Base-by-base conservation (phyloP, 371 early-diverging fungal genomes). In the Actinomortierella ambigua region DNA sequence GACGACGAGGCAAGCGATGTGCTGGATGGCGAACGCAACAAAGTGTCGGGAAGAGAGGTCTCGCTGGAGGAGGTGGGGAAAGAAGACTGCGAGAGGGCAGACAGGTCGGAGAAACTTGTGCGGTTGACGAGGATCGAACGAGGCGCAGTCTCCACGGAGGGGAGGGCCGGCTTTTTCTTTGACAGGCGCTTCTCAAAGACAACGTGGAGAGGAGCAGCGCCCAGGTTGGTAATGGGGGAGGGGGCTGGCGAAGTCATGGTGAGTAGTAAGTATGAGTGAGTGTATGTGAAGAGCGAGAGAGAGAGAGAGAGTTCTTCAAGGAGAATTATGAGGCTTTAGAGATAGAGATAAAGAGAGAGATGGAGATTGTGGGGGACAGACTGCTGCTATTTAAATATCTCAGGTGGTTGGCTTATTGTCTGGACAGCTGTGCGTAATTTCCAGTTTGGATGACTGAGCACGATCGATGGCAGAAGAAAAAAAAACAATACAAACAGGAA, bases 171-270 rank as follows among this genome's bases (percentile, higher is more conserved):
- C 42, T 65, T 70, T 28, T 20, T 22, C 28, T 56, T 57, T 50
- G 70, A 65, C 22, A 70, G 53, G 29, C 55, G 61, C 49, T 65
- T 70, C 42, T 70, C 70, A 43, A 58, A 70, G 53, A 70, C 65
- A 23, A 57, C 41, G 34, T 58, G 42, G 43, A 70, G 65, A 40
- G 70, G 62, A 9, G 62, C 53, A 7, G 69, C 39, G 57, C 52
- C 55, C n/a, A 11, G 60, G 20, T 46, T 34, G 34, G 34, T 6
- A 34, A 11, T 11, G 34, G 34, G 11, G 34, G 34, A 4, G 11
- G 34, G 34, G 34, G 34, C 34, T 6, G 34, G 34, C 4, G 34
- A 34, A 34, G 34, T 34, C 34, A 34, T 34, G 7, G 34, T 34
- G 4, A 11, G 11, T 6, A 11, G 42, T n/a, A 11, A 28, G 34